Evolutionary conservation across 1,284 basidiomycete species (phyloP).

Genomic region (Coniferiporia weirii): DNA sequence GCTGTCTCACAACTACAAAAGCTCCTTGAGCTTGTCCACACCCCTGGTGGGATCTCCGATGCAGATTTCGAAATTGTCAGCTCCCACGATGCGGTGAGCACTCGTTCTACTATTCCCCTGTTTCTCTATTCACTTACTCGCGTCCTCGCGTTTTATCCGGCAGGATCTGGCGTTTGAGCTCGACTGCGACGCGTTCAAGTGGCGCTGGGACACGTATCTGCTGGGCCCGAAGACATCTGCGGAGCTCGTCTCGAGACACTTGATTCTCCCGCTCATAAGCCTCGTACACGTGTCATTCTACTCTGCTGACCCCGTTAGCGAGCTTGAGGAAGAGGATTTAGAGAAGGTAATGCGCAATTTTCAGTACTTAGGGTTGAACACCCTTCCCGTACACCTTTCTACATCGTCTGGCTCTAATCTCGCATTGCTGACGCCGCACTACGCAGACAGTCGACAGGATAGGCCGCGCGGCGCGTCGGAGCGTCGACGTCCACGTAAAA

Average conservation of each 20-base stretch:
- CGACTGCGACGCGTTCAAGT: constrained; percentile 54
- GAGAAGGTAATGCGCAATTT: constrained; percentile 52
- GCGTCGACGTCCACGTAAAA: constrained; percentile 63
- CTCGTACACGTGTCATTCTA: constrained; percentile 60
- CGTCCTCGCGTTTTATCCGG: background rate
- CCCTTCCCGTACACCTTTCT: too few relatives aligned
- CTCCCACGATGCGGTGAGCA: constrained; percentile 54
- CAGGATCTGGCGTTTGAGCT: constrained; percentile 65
- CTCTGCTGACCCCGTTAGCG: constrained; percentile 49
- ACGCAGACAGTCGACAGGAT: constrained; percentile 60
- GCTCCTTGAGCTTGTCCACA: constrained; percentile 49
- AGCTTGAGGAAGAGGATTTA: constrained; percentile 49
- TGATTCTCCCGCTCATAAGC: constrained; percentile 70
- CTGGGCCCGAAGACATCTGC: constrained; percentile 59
- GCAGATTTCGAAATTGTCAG: constrained; percentile 52
- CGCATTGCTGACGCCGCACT: background rate
- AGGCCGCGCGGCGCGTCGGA: constrained; percentile 59
- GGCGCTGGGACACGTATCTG: constrained; percentile 70
- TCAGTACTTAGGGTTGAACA: too few relatives aligned
- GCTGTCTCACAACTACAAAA: constrained; percentile 50
- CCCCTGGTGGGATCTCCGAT: constrained; percentile 50
- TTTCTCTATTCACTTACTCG: constrained; percentile 2
- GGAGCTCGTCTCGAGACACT: constrained; percentile 66
- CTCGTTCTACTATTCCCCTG: constrained; percentile 1
- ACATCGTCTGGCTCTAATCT: constrained; percentile 4